Evolutionary conservation across 352 stramenopile species (phyloP).

Genomic region (Pythium utonaiense): DNA sequence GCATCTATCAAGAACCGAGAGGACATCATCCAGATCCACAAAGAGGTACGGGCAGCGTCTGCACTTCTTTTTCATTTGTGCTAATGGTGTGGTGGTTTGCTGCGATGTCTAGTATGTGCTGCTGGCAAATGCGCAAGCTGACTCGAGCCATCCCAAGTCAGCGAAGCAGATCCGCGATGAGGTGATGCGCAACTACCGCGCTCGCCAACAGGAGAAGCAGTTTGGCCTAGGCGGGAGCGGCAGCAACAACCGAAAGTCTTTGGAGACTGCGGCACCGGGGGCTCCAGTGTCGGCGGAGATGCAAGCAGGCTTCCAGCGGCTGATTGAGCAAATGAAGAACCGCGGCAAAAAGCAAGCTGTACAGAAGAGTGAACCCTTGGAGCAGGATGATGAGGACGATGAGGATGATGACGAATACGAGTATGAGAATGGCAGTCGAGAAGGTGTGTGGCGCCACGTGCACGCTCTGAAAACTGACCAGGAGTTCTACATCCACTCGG

Average conservation of each 20-base stretch:
- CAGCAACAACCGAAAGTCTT: conserved; percentile 15
- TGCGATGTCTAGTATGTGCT: conserved; percentile 54
- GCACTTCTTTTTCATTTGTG: too few species aligned
- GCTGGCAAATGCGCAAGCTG: conserved; percentile 72
- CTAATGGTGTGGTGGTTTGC: too few species aligned
- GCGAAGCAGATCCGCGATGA: conserved; percentile 55
- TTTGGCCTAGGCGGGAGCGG: conserved; percentile 3
- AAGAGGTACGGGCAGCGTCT: conserved; percentile 61
- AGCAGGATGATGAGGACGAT: neutral
- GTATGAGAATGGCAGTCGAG: conserved; percentile 21
- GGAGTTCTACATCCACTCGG: conserved; percentile 78
- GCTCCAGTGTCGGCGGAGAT: conserved; percentile 47
- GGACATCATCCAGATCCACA: conserved; percentile 88
- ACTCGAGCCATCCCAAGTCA: conserved; percentile 76
- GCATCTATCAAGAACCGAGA: conserved; percentile 62
- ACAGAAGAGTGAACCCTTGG: neutral
- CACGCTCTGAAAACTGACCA: conserved; percentile 52
- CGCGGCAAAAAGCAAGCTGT: conserved; percentile 35
- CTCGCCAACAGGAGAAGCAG: conserved; percentile 64
- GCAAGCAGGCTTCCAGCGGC: conserved; percentile 70
- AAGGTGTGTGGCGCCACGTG: conserved; percentile 61
- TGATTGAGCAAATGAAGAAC: conserved; percentile 65
- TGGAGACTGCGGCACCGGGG: conserved; percentile 4
- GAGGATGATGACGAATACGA: neutral
- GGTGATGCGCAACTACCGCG: conserved; percentile 64